Evolutionary conservation across 2,329 filamentous ascomycete genomes (phyloP), one percentile per base, ranked within the genome.

Genomic region (Nannizzia gypsea): DNA sequence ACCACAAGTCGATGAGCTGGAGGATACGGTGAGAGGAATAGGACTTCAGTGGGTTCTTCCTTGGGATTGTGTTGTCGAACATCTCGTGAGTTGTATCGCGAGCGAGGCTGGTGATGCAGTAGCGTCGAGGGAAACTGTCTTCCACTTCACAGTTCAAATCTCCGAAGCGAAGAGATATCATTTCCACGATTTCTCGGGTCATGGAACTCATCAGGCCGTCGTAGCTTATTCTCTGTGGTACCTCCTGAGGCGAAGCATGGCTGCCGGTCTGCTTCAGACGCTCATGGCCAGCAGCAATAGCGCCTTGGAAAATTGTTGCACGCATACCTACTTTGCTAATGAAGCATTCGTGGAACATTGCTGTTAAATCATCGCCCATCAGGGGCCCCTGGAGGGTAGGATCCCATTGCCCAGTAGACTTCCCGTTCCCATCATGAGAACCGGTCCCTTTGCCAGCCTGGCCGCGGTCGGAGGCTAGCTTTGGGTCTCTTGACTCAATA

Each of bases 1-100:
- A 60, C 59, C 59, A 60, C 24, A 60, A 20, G 55, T 60, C 59
- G 22, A 60, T 60, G 28, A 60, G 59, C 28, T 60, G 59, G 26
- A 60, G 59, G 15, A 60, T 60, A 36, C 59, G 59, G 40, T 60
- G 59, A 28, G 56, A 57, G 13, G 59, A 60, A 36, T 60, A 60
- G 11, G 59, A 60, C 44, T 60, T 60, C n/a, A 60, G 54, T 6
- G 59, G 59, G 28, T 60, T 57, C 42, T 60, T 56, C 31, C 40
- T 57, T 17, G 28, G 42, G 11, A 28, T 6, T 20, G 24, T 57
- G 42, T 60, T 56, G 54, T 60, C 54, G 38, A 60, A 60, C 59
- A 60, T 60, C 11, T 57, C 52, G 20, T 57, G 38, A 1, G 59
- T 57, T 15, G 55, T 57, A 48, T 60, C 59, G 6, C 55, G 55